Percentiles rank a stretch among this genome's conserved stretches.
Conservation (phyloP, 495 filamentous ascomycete species). For the Xylaria palmicola region DNA sequence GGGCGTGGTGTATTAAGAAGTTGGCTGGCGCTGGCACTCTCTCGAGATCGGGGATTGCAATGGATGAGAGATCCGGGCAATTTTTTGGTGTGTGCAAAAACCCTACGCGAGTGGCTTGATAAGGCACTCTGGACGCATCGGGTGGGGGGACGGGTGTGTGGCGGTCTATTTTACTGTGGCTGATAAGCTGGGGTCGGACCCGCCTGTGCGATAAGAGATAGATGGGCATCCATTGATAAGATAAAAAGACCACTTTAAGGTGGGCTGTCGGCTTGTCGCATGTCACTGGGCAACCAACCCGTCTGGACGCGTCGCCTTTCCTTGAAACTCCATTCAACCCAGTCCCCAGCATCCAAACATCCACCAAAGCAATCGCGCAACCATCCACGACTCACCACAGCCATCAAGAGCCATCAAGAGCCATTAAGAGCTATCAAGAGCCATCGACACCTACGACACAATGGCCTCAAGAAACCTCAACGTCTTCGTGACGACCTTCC, state of each 20-base stretch:
- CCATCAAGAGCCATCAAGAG: neutral
- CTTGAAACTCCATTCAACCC: too few species aligned
- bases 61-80: constrained; percentile 30
- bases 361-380: neutral
- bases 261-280: neutral
- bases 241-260: neutral
- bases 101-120: constrained; percentile 27
- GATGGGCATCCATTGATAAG: neutral
- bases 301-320: too few species aligned
- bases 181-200: neutral
- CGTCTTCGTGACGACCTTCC: constrained; percentile 77
- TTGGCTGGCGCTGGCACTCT: constrained; percentile 27
- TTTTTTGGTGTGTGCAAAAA: constrained; percentile 40
- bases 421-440: neutral
- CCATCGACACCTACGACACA: constrained; percentile 2
- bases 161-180: constrained; percentile 12
- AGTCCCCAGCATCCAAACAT: neutral
- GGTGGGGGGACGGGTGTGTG: constrained; percentile 2
- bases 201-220: neutral
- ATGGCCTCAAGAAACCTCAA: constrained; percentile 63
- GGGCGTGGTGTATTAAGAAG: constrained; percentile 28
- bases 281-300: too few species aligned
- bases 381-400: neutral
- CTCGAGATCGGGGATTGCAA: constrained; percentile 24
- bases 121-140: neutral